phyloP scores from a whole-genome alignment of 768 basidiomycete genomes.

The Kwoniella pini region DNA sequence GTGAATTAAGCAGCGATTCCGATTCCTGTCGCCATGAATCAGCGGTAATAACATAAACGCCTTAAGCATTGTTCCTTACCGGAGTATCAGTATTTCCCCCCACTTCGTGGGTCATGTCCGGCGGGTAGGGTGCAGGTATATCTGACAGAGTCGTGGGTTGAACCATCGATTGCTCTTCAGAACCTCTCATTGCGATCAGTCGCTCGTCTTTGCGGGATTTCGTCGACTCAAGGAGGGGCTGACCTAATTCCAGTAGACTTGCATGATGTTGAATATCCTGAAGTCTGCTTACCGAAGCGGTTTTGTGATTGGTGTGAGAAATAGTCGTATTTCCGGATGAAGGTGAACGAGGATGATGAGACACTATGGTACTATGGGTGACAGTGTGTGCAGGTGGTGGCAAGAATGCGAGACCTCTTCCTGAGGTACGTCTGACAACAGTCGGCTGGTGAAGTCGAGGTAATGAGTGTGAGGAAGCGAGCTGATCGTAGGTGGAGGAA shows the following conservation, averaged over 20 bases:
- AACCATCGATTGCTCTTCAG: background rate
- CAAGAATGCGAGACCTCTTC: slow-evolving; percentile 34
- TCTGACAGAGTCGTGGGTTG: background rate
- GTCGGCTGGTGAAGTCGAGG: slow-evolving; percentile 48
- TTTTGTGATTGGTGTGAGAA: background rate
- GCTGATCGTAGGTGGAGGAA: background rate
- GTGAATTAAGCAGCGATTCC: too few species aligned
- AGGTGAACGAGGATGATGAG: background rate
- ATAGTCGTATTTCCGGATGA: background rate
- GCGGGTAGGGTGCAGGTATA: background rate
- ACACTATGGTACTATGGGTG: background rate
- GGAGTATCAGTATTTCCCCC: too few species aligned
- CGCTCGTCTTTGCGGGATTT: background rate
- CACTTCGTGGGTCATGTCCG: background rate
- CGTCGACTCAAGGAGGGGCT: background rate
- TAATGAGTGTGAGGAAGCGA: slow-evolving; percentile 23
- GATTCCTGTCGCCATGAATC: too few species aligned
- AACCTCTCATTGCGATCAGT: background rate
- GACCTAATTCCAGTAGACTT: background rate
- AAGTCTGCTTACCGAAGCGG: background rate
- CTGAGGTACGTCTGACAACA: slow-evolving; percentile 32
- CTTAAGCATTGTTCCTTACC: too few species aligned
- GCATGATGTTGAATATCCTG: slow-evolving; percentile 1
- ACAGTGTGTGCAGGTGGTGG: slow-evolving; percentile 29
- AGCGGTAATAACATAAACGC: too few species aligned